Evolutionary conservation across 192 early-diverging fungal species (phyloP), one percentile per base, ranked within the genome.

Genomic region (Mortierella claussenii): DNA sequence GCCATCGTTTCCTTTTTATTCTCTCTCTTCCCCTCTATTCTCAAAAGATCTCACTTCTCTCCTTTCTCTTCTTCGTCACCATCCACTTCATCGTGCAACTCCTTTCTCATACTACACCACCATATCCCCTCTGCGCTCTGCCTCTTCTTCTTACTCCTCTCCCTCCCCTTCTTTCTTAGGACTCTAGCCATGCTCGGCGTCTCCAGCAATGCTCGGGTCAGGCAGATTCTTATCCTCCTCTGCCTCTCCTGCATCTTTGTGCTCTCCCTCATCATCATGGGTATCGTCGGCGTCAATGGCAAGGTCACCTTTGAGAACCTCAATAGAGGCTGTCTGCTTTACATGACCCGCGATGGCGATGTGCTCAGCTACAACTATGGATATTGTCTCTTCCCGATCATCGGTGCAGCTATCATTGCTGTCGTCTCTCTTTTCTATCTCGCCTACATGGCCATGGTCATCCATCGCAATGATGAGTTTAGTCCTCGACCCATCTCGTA

Each of bases 371-470:
- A n/a, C 26, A 61, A 61, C 43, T 37, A 54, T 27, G 50, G 49
- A 4, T 66, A 60, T 20, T 75, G 71, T 55, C 56, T 75, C 21
- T 75, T 75, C 63, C 71, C 71, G 11, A 65, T 75, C 30, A 23
- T 75, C 11, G 71, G 56, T 8, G 37, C 30, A 15, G 71, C 71
- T 2, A 45, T 75, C 20, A 54, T 40, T 1, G 62, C 63, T 3
- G 26, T 60, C 2, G 15, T 60, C 2, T 4, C 71, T 1, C 32
- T 75, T 23, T 1, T 66, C 24, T 48, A 60, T 18, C 20, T 66
- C 34, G n/a, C 60, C 23, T 42, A 37, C 13, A 54, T 20, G 56
- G 10, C 12, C 51, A 24, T 65, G 24, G 9, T 33, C 11, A 4
- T 65, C 24, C 21, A 24, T 21, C 42, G 34, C 17, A 53, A 33